Evolutionary conservation across 78 protist genomes (phyloP).

Genomic region (Abeoforma whisleri): DNA sequence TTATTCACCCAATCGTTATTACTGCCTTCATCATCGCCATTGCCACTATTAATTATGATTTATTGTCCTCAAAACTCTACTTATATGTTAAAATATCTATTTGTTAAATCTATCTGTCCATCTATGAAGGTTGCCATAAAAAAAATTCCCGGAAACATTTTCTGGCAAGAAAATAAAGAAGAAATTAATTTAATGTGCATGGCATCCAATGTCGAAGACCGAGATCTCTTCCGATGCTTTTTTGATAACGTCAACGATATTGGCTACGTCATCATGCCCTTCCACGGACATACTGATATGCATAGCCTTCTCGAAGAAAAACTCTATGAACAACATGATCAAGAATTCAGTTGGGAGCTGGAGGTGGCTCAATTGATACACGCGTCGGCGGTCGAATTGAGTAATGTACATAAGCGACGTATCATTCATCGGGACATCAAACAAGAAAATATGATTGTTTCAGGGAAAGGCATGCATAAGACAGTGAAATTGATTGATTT

Average conservation of each 20-base stretch:
- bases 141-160: not conserved
- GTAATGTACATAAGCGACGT: not conserved
- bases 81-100: too few species aligned
- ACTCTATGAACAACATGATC: not conserved
- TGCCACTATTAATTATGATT: too few species aligned
- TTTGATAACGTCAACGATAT: not conserved
- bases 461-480: not conserved
- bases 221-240: not conserved
- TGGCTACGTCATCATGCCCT: not conserved
- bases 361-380: not conserved
- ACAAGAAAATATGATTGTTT: not conserved
- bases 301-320: not conserved
- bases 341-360: not conserved
- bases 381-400: not conserved
- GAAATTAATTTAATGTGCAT: not conserved
- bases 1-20: too few species aligned
- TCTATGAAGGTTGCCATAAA: too few species aligned
- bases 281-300: not conserved
- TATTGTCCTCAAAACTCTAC: too few species aligned
- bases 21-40: too few species aligned
- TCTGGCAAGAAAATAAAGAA: not conserved
- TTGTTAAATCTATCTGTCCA: too few species aligned
- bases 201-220: not conserved
- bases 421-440: not conserved
- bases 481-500: not conserved